Evolutionary conservation across 345 rosid genomes (phyloP), one percentile per base, ranked within the genome.

Genomic region (Ricinus communis): DNA sequence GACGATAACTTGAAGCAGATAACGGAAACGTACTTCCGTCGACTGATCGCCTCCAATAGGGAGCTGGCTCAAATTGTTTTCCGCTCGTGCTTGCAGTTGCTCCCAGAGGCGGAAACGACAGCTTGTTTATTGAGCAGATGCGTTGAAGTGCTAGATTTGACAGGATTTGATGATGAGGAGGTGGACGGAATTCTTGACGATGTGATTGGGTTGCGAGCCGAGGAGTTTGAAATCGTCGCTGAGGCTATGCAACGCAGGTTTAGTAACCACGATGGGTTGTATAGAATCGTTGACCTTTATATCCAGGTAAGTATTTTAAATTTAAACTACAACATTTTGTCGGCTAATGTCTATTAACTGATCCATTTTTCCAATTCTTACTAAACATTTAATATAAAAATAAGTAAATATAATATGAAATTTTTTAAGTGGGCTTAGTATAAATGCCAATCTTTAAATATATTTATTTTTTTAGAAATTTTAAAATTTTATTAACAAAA

Each of bases 31-130:
- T 87, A 88, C 80, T 91, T 93, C 83, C 75, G 78, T 14, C 87
- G 81, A 40, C 76, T 82, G 41, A 79, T 87, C 30, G 47, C 82
- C 64, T 74, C 74, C 30, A 82, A 74, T 38, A 67, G 31, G 45
- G 91, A 88, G 65, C 79, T 81, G 69, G 83, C 82, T 16, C 46
- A 47, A 53, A 71, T 82, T 18, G 87, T 90, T 71, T 83, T 93
- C 78, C 84, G 89, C 5, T 83, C 94, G 10, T 82, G 96, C 62
- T 50, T 93, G 30, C 46, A 59, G 19, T 66, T 83, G 79, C 89
- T 93, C 10, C 97, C 96, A 0, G 97, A 93, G 74, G 87, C 94
- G 1, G 97, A 93, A 65, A 87, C 97, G 74, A 57, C 75, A 51
- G 89, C 87, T 70, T 78, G 61, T 62, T 53, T 90, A 0, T 51